Percentiles rank a stretch among this genome's conserved stretches.
Evolutionary conservation across 352 stramenopile genomes (phyloP).

Genomic region (Pythium sp.): DNA sequence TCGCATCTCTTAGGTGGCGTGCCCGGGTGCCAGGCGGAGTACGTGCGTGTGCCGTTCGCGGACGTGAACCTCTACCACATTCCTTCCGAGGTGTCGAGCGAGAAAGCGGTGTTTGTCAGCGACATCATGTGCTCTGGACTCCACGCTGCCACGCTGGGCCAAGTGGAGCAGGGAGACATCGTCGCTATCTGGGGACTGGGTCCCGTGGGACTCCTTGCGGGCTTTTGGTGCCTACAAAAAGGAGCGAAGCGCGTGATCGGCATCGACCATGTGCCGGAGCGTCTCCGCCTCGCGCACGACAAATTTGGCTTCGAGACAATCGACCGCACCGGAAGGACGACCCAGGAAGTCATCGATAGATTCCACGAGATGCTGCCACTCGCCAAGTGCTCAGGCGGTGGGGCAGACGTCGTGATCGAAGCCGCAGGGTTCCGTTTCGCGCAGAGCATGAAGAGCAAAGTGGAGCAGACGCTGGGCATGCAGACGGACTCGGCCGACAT

Average conservation of each 20-base stretch:
- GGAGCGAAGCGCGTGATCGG: slow-evolving; percentile 40
- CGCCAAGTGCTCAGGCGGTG: slow-evolving; percentile 16
- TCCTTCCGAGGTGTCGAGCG: slow-evolving; percentile 24
- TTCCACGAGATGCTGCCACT: slow-evolving; percentile 31
- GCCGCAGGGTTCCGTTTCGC: slow-evolving; percentile 30
- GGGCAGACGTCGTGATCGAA: slow-evolving; percentile 43
- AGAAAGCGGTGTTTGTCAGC: slow-evolving; percentile 41
- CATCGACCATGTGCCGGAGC: slow-evolving; percentile 32
- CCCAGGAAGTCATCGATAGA: slow-evolving; percentile 26
- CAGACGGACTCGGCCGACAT: slow-evolving; percentile 30
- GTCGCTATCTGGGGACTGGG: slow-evolving; percentile 41
- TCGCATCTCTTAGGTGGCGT: slow-evolving; percentile 30
- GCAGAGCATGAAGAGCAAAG: slow-evolving; percentile 19
- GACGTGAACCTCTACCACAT: slow-evolving; percentile 38
- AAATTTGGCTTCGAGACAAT: slow-evolving; percentile 37
- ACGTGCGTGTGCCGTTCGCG: slow-evolving; percentile 45
- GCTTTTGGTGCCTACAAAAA: slow-evolving; percentile 30
- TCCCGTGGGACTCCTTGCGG: slow-evolving; percentile 31
- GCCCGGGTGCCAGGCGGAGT: slow-evolving; percentile 52
- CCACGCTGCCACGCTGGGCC: slow-evolving; percentile 32
- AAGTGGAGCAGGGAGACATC: slow-evolving; percentile 31
- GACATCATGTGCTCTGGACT: slow-evolving; percentile 38
- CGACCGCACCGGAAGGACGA: slow-evolving; percentile 22
- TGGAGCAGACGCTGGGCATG: slow-evolving; percentile 27
- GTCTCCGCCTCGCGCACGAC: slow-evolving; percentile 28